Base-by-base conservation (phyloP, 1,284 basidiomycete species). In the Pyrrhoderma noxium region DNA sequence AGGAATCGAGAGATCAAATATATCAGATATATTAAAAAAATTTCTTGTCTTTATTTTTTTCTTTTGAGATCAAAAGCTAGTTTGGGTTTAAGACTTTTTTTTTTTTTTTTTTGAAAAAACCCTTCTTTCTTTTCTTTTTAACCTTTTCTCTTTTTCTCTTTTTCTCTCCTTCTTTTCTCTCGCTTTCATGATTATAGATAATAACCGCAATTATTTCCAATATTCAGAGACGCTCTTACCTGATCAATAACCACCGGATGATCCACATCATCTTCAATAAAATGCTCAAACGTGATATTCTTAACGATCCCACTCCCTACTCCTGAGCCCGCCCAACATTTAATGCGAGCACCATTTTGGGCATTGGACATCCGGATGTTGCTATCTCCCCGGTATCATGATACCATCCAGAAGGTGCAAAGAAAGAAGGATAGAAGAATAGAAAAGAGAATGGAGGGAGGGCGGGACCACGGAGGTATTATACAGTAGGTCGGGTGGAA, bases 261-360 rank as follows among this genome's bases (percentile, higher is more conserved):
- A 51, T 76, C 73, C 42, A 72, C 69, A 48, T 71, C 70, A 41
- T 58, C 57, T 36, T 69, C 66, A 8, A 61, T 50, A 58, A 72
- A 71, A 48, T 67, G 60, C 11, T 62, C 54, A 55, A 69, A 74
- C 1, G 70, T 71, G 55, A 72, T 61, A 53, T 72, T 73, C 58
- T 64, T 62, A 22, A 68, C 67, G 51, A 66, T 60, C 11, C 67
- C 67, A 14, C 62, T 61, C 18, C 67, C 67, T 36, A 66, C 66
- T 38, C 56, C 54, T n/a, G 57, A 45, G 16, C 67, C 66, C 18
- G 65, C 66, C 60, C 61, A 77, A 2, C 71, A 70, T 61, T 78
- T 77, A 65, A 77, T 77, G 34, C 73, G 70, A 0, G 74, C 74
- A 1, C 72, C 75, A 54, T 77, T 75, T 49, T 74, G 64, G 2